Evolutionary conservation across 2,329 filamentous ascomycete species (phyloP).

Genomic region (Hymenoscyphus scutula): DNA sequence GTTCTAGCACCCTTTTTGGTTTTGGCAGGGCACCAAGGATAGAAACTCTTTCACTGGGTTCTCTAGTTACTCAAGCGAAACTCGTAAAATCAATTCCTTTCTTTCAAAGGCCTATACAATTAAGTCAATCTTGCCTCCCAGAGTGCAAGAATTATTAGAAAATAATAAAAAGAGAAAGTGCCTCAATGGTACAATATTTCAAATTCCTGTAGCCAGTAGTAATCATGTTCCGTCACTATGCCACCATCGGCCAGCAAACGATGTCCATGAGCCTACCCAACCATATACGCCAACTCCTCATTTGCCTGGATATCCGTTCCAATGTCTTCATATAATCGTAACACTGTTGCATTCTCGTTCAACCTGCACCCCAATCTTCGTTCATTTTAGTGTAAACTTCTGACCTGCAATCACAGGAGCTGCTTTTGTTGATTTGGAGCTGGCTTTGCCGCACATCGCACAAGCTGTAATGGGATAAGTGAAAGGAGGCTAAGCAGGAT

Average conservation of each 20-base stretch:
- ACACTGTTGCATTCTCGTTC: neutral
- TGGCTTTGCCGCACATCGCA: slow-evolving; percentile 61
- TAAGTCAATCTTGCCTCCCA: no score
- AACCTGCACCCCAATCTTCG: neutral
- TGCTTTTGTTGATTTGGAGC: slow-evolving; percentile 48
- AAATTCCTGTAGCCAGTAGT: no score
- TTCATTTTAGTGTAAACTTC: slow-evolving; percentile 60
- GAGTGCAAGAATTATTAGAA: neutral
- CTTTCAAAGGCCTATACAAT: no score
- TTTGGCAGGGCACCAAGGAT: no score
- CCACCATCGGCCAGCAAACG: neutral
- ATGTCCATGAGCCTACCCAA: neutral
- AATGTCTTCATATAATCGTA: neutral
- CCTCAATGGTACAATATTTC: neutral
- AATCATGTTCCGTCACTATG: neutral
- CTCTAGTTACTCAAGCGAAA: no score
- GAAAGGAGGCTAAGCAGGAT: neutral
- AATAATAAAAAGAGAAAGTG: neutral
- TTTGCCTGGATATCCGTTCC: neutral
- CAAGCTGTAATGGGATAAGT: slow-evolving; percentile 46
- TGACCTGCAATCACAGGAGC: slow-evolving; percentile 57
- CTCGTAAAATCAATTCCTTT: no score
- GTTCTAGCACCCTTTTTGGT: no score
- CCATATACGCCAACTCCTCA: neutral
- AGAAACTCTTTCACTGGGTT: no score